Base-by-base conservation (phyloP, 1,284 basidiomycete genomes). In the Tilletia walkeri region DNA sequence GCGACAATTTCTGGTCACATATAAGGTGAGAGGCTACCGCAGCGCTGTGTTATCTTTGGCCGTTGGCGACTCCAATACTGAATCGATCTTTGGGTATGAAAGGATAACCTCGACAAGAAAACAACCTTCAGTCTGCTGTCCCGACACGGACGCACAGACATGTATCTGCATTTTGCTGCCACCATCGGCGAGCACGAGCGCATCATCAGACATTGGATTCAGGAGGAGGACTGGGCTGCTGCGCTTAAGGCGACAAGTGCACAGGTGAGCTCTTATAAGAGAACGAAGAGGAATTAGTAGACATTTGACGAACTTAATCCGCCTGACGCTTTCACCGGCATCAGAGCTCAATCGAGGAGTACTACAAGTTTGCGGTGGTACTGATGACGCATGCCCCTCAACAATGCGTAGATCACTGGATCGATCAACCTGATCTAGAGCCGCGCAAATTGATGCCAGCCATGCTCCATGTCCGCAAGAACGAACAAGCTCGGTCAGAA, bases 101-200 rank as follows among this genome's bases (percentile, higher is more conserved):
- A 94, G 91, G 87, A 87, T 71, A 91, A 95, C 82, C 87, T 99
- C 50, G 92, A 98, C 77, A 88, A 88, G 5, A 88, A 88, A 53
- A 94, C 94, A 0, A 88, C 93, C 0, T 98, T 96, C 82, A 93
- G 96, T 73, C 88, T 99, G 24, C 94, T 98, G 71, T 90, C 92
- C 83, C 90, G 91, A 9, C 95, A 99, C 81, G 96, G 95, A 0
- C 88, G 95, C 50, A 92, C 89, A 14, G 94, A 97, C 79, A 90
- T 98, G 85, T 93, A 95, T 76, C 87, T 99, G 4, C 91, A 93
- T 83, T 99, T 90, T 81, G 95, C 96, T 3, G 89, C 88, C 3
- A 86, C 90, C 10, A 88, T 94, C 59, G 91, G 91, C 12, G 95
- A 98, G 82, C 88, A 88, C 78, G 89, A 89, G 71, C 89, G 91